Evolutionary conservation across 164 flowering plant genomes (phyloP).

Genomic region (Nelumbo lutea): DNA sequence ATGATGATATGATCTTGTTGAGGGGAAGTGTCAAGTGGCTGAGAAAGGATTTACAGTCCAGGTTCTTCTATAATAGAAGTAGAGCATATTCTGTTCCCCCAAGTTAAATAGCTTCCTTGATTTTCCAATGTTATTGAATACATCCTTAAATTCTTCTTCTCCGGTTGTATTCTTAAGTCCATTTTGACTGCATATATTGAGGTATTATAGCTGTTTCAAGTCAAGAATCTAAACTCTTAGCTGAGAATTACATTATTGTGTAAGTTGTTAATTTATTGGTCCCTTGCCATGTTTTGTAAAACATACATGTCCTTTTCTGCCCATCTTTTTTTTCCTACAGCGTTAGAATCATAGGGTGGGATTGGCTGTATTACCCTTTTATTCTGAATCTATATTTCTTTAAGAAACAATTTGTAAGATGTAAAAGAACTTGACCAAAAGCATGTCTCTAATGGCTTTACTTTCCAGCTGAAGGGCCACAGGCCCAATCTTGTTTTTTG

Average conservation of each 20-base stretch:
- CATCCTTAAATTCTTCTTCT: not conserved
- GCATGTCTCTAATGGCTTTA: not conserved
- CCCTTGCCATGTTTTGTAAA: not conserved
- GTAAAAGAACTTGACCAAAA: too few relatives aligned
- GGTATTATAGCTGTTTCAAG: conserved; percentile 85
- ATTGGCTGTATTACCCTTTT: too few relatives aligned
- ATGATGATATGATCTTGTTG: conserved; percentile 47
- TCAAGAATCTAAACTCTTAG: conserved; percentile 85
- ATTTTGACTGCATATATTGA: conserved; percentile 86
- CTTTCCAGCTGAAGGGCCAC: not conserved
- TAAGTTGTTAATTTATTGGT: conserved; percentile 43
- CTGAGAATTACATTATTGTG: conserved; percentile 85
- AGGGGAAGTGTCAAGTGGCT: conserved; percentile 79
- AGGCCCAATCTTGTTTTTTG: not conserved
- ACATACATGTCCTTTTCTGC: not conserved
- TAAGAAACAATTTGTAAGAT: too few relatives aligned
- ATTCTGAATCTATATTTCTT: too few relatives aligned
- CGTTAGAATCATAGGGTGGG: too few relatives aligned
- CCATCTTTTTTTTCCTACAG: not conserved
- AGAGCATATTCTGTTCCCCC: not conserved
- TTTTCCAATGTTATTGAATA: not conserved
- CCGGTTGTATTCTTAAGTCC: conserved; percentile 46
- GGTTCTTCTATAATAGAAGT: conserved; percentile 35
- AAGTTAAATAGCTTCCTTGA: not conserved
- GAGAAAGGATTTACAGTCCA: conserved; percentile 73